Evolutionary conservation across 2,329 filamentous ascomycete species (phyloP).

Genomic region (Metarhizium anisopliae): DNA sequence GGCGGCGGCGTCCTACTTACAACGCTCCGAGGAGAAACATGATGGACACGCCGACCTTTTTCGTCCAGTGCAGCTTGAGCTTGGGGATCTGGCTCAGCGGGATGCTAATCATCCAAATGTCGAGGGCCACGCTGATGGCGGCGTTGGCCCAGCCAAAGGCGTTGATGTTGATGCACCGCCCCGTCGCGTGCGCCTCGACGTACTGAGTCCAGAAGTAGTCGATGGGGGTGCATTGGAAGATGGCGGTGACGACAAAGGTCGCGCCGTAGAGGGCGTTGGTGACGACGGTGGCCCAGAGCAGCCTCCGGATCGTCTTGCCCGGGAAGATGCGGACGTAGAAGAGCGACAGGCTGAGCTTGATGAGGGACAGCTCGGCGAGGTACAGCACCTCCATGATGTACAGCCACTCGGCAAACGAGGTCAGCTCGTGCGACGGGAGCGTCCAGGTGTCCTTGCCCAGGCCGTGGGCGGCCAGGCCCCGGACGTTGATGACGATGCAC

Average conservation of each 20-base stretch:
- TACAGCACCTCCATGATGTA: constrained; percentile 2
- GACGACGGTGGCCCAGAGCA: background rate
- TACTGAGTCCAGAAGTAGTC: constrained; percentile 1
- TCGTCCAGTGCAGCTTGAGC: constrained; percentile 3
- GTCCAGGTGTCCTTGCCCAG: constrained; percentile 1
- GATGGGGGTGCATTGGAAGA: background rate
- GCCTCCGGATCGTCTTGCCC: background rate
- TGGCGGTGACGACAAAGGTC: background rate
- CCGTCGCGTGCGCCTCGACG: background rate
- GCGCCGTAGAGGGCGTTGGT: background rate
- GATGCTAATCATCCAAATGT: constrained; percentile 2
- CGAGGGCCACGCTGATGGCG: constrained; percentile 2
- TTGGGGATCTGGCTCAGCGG: constrained; percentile 1
- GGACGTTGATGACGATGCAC: constrained; percentile 1
- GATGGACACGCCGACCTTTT: constrained; percentile 1
- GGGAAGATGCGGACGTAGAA: constrained; percentile 1
- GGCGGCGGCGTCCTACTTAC: background rate
- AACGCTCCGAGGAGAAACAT: constrained; percentile 4
- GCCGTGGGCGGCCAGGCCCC: background rate
- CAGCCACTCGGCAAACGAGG: background rate
- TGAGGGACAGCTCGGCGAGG: background rate
- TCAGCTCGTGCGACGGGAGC: background rate
- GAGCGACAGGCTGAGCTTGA: constrained; percentile 1
- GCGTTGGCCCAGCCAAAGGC: constrained; percentile 3
- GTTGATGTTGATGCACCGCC: constrained; percentile 3